Base-by-base conservation (phyloP, 179 eudicot genomes). In the Camellia oleifera region DNA sequence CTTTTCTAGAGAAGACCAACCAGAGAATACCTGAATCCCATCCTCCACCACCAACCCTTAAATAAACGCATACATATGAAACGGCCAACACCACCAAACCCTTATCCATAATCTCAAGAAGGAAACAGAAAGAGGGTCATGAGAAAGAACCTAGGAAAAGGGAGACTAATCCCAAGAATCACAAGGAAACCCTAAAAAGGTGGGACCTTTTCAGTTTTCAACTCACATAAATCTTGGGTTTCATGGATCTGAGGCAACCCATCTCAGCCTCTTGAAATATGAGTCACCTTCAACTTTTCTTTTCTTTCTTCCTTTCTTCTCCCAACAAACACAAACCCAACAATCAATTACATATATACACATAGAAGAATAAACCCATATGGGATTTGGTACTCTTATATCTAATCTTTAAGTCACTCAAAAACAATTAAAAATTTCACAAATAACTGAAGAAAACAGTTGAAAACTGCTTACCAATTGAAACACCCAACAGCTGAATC, bases 161-260 rank as follows among this genome's bases (percentile, higher is more conserved):
- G 32, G 6, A 76, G 64, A 69, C 54, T 61, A 53, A 26, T 70
- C 69, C 48, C 84, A 74, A 80, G 79, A 78, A 71, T 83, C 84
- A 88, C 83, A 78, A 79, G 83, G 32, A 78, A 71, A 80, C 69
- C 75, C 74, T 23, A 54, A 80, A 82, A 83, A 76, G 77, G 61
- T 81, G 44, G 70, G 42, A 45, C 70, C 76, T 75, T 77, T 86
- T 79, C 84, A 50, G n/a, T 75, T 77, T 86, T 79, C 84, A 50
- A n/a, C 71, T 71, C 83, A 83, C 81, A 83, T 76, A 84, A 78
- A 83, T 80, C 64, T 56, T 78, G 72, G 86, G 81, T 85, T 80
- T 75, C 89, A 80, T 82, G 86, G 84, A 87, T 88, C 89, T 88
- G 82, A 88, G 81, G 87, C 71, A 87, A 87, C 78, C 72, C 75